Evolutionary conservation across 2,329 filamentous ascomycete species (phyloP).

Genomic region (Pseudogymnoascus sp.): DNA sequence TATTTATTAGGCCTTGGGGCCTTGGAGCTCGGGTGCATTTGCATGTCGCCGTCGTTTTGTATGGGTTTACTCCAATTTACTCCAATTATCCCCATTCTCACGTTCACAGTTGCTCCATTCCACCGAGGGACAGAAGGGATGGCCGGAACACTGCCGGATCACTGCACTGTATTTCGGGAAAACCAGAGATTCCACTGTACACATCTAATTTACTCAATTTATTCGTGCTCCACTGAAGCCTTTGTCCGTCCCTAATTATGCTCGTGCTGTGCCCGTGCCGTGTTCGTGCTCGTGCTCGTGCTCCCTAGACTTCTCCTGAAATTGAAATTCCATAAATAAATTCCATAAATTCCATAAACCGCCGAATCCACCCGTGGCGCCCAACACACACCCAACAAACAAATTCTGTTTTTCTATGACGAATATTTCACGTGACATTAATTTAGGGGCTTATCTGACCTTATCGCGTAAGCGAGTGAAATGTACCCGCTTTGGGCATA

Average conservation of each 20-base stretch:
- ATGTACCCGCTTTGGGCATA: background rate
- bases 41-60: background rate
- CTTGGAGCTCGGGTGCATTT: background rate
- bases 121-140: background rate
- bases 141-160: background rate
- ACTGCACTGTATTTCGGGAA: background rate
- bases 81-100: background rate
- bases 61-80: conserved; percentile 1
- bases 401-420: background rate
- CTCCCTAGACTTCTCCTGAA: background rate
- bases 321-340: background rate
- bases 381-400: background rate
- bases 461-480: background rate
- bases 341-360: background rate
- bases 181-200: background rate
- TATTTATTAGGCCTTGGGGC: background rate
- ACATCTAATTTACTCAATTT: conserved; percentile 1
- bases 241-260: background rate
- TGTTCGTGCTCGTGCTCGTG: background rate
- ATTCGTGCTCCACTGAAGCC: background rate
- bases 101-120: background rate
- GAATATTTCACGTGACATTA: background rate
- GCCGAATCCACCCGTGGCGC: background rate
- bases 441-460: background rate
- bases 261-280: background rate